Evolutionary conservation across 768 basidiomycete genomes (phyloP).

Genomic region (Boletus vinaceobasis): DNA sequence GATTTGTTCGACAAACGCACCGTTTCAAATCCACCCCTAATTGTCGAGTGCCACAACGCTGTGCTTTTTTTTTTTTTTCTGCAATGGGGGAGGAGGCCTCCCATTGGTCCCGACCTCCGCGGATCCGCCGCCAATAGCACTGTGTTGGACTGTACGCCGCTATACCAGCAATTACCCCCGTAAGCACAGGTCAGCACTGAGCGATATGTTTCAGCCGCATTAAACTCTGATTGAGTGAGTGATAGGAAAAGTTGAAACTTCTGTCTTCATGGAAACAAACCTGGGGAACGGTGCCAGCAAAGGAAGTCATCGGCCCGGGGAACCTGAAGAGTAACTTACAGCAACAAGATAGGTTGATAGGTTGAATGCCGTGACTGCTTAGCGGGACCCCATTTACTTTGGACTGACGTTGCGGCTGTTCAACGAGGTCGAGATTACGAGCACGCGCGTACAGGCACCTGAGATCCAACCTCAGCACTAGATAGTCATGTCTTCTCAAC

Average conservation of each 20-base stretch:
- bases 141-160: background rate
- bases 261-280: constrained; percentile 22
- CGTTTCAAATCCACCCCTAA: background rate
- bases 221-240: constrained; percentile 14
- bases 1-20: background rate
- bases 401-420: background rate
- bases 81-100: background rate
- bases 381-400: constrained; percentile 3
- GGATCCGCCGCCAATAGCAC: constrained; percentile 16
- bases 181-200: constrained; percentile 9
- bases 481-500: constrained; percentile 1
- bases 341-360: constrained; percentile 2
- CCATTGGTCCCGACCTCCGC: constrained; percentile 3
- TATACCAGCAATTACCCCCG: constrained; percentile 4
- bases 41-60: constrained; percentile 1
- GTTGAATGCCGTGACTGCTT: background rate
- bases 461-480: constrained; percentile 16
- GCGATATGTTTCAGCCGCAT: constrained; percentile 26
- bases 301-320: background rate
- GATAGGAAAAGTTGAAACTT: constrained; percentile 16
- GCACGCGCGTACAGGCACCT: constrained; percentile 14
- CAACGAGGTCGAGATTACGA: background rate
- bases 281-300: background rate
- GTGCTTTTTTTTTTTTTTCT: background rate
- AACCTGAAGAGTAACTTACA: background rate